phyloP scores from a whole-genome alignment of 73 alveolate species.

The Halteria grandinella region DNA sequence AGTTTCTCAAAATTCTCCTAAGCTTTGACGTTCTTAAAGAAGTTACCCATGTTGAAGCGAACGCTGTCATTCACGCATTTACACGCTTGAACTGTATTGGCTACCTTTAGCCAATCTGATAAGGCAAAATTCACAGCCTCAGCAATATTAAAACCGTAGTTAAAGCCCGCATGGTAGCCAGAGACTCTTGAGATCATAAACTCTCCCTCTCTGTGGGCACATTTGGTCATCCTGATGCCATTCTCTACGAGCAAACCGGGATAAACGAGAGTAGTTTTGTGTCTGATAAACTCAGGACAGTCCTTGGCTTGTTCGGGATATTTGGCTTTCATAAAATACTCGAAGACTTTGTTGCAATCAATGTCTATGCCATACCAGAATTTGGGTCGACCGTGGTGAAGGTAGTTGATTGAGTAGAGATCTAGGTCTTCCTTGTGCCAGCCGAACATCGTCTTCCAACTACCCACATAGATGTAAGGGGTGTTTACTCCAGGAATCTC shows the following conservation, averaged over 20 bases:
- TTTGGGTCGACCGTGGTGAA: constrained; percentile 85
- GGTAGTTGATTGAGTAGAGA: constrained; percentile 77
- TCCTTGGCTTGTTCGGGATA: constrained; percentile 71
- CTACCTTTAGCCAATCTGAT: constrained; percentile 51
- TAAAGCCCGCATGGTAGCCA: constrained; percentile 89
- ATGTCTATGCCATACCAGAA: constrained; percentile 85
- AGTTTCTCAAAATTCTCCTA: constrained; percentile 10
- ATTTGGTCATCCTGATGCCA: constrained; percentile 70
- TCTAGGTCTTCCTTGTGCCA: constrained; percentile 95
- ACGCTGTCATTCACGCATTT: constrained; percentile 63
- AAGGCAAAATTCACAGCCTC: constrained; percentile 93
- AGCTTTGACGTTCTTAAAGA: neutral
- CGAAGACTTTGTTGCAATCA: constrained; percentile 48
- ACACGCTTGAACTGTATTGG: constrained; percentile 34
- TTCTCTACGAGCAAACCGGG: constrained; percentile 64
- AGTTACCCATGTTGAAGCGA: constrained; percentile 55
- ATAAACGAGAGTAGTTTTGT: constrained; percentile 78
- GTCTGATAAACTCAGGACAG: constrained; percentile 84
- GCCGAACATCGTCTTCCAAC: constrained; percentile 90
- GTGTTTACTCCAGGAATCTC: constrained; percentile 80
- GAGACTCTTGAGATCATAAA: constrained; percentile 75
- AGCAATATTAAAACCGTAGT: constrained; percentile 85
- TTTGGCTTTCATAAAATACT: constrained; percentile 58
- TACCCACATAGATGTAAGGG: constrained; percentile 84
- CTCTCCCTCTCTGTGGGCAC: constrained; percentile 82